Evolutionary conservation across 768 basidiomycete genomes (phyloP).

Genomic region (Lyophyllum atratum): DNA sequence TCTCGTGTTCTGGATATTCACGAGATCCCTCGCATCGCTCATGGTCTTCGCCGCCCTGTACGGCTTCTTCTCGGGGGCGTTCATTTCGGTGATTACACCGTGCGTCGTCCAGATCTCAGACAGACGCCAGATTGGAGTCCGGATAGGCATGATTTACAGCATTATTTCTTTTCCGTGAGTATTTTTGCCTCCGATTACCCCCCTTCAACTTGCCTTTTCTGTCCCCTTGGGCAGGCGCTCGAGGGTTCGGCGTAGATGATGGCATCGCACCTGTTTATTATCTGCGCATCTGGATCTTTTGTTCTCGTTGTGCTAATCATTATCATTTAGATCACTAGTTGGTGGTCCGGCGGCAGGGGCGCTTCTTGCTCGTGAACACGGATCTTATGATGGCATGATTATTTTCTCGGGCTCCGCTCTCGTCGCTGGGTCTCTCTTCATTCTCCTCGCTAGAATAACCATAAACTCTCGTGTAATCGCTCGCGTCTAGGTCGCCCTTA

Average conservation of each 20-base stretch:
- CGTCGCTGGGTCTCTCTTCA: constrained; percentile 58
- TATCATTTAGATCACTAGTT: constrained; percentile 51
- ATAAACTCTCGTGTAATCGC: constrained; percentile 44
- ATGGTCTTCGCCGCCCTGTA: constrained; percentile 56
- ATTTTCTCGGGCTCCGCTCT: constrained; percentile 60
- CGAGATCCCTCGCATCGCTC: constrained; percentile 39
- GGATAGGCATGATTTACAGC: constrained; percentile 66
- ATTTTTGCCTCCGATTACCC: constrained; percentile 1
- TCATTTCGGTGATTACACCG: constrained; percentile 67
- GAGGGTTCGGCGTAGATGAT: neutral
- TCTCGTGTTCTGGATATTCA: constrained; percentile 58
- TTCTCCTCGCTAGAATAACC: constrained; percentile 50
- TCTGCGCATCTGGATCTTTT: neutral
- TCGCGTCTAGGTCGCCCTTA: constrained; percentile 40
- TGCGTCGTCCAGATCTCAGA: constrained; percentile 71
- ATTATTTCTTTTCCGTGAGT: constrained; percentile 74
- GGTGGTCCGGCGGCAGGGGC: constrained; percentile 68
- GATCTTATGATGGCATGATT: constrained; percentile 53
- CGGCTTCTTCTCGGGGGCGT: constrained; percentile 68
- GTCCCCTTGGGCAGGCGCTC: neutral
- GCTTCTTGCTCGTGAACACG: constrained; percentile 47
- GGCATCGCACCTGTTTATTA: neutral
- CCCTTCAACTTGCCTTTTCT: neutral
- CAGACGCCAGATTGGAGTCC: constrained; percentile 55
- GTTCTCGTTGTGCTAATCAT: neutral